phyloP scores from a whole-genome alignment of 768 basidiomycete species.

The Boletus reticulatus region DNA sequence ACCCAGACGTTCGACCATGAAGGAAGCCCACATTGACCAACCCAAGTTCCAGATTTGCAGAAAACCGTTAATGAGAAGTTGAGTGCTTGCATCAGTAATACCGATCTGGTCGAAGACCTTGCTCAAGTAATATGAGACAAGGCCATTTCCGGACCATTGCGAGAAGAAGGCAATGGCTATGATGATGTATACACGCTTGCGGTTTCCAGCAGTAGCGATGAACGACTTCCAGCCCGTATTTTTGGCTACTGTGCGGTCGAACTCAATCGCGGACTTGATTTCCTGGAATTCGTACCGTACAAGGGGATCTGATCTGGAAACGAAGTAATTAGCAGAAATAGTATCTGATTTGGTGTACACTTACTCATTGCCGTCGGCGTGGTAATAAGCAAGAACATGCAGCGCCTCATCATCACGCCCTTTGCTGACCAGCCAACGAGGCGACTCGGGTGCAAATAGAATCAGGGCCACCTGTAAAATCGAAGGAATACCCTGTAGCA shows the following conservation, averaged over 20 bases:
- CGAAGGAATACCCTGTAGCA: conserved; percentile 69
- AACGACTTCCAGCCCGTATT: conserved; percentile 72
- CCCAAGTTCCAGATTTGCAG: conserved; percentile 79
- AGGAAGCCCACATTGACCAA: conserved; percentile 57
- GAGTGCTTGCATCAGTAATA: conserved; percentile 55
- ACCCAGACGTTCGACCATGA: conserved; percentile 63
- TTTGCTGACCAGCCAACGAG: conserved; percentile 78
- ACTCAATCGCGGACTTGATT: conserved; percentile 74
- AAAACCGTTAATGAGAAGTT: conserved; percentile 85
- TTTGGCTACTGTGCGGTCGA: conserved; percentile 57
- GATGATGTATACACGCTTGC: conserved; percentile 74
- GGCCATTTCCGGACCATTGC: conserved; percentile 84
- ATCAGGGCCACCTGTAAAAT: conserved; percentile 63
- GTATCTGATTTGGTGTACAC: conserved; percentile 8
- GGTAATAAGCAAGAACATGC: conserved; percentile 74
- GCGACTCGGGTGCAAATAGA: conserved; percentile 77
- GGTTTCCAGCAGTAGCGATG: conserved; percentile 65
- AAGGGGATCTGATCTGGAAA: conserved; percentile 54
- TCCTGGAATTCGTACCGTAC: conserved; percentile 75
- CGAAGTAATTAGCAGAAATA: neutral
- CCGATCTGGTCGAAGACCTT: conserved; percentile 68
- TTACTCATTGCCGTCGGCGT: conserved; percentile 70
- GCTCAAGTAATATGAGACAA: conserved; percentile 81
- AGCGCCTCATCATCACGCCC: conserved; percentile 70
- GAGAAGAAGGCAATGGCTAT: conserved; percentile 80